These are phyloP conservation scores for Didymella glomerata DNA, from an alignment of 2,329 filamentous ascomycete species.

Conservation along the genomic window DNA sequence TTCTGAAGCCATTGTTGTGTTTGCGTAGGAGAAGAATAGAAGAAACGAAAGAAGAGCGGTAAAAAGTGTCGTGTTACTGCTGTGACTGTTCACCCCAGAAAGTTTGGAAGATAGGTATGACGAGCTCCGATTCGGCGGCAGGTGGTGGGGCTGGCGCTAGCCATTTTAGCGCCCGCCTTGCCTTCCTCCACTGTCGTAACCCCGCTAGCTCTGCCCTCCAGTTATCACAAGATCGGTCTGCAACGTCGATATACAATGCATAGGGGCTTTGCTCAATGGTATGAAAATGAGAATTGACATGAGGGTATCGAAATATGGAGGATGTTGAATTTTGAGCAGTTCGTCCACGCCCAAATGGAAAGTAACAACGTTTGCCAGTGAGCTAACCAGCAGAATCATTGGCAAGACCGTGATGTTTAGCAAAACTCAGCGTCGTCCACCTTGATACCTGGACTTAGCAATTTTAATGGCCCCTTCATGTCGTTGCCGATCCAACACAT, in stretches of 20 bases:
- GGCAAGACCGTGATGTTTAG: not conserved
- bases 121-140: constrained; percentile 19
- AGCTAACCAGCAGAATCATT: not conserved
- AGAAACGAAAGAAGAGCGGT: not conserved
- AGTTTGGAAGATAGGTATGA: constrained; percentile 20
- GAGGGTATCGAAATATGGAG: not conserved
- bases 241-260: not conserved
- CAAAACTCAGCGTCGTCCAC: not conserved
- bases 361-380: not conserved
- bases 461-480: constrained; percentile 26
- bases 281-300: not conserved
- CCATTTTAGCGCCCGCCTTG: constrained; percentile 3
- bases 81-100: constrained; percentile 25
- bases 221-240: not conserved
- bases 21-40: not conserved
- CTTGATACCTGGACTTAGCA: constrained; percentile 18
- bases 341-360: not conserved
- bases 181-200: constrained; percentile 16
- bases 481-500: constrained; percentile 27
- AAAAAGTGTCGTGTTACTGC: constrained; percentile 17
- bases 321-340: not conserved
- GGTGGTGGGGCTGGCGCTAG: constrained; percentile 13
- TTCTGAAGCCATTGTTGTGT: constrained; percentile 43
- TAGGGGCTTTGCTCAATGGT: not conserved
- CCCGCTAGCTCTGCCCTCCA: not conserved